Evolutionary conservation across 176 grass and related monocot genomes (phyloP), one percentile per base, ranked within the genome.

Genomic region (Eragrostis curvula): DNA sequence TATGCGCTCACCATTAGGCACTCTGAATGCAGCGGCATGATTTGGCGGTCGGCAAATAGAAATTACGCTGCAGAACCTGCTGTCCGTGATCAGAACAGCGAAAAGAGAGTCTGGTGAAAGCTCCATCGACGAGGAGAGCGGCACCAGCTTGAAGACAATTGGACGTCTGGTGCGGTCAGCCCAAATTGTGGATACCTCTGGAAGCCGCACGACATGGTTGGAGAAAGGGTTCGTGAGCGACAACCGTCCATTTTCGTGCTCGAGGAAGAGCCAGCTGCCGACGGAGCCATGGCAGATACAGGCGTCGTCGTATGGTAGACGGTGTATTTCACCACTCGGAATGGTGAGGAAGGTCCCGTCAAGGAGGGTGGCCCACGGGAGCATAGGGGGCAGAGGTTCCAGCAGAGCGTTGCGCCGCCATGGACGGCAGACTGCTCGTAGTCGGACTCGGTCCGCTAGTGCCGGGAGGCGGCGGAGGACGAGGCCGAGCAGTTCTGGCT

Each of bases 321-420:
- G 52, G 64, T 70, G 73, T 8, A 69, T 7, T 15, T 46, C 64
- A 7, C 64, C 73, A 30, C 28, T 20, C 2, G 82, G 64, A 21
- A 85, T 32, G 64, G 29, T 49, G 27, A 85, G 64, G 28, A 77
- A 85, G 9, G 50, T 60, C 0, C 65, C 73, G 32, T 85, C 42
- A 1, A 7, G 63, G 42, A 85, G 73, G 10, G 13, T 42, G 25
- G 77, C 63, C 82, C 82, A 84, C 8, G 82, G 82, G 50, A 75
- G 36, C 41, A 60, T 36, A 20, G 27, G 2, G 2, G 27, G 60
- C 4, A 75, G 11, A 2, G 23, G 23, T 23, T 55, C 60, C 11
- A 51, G 25, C 18, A 5, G 12, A 7, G 20, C 63, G 36, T 21
- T 14, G 51, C 12, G 53, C 7, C 50, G 50, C 72, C 82, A 85